Base-by-base conservation (phyloP, 2,329 filamentous ascomycete genomes). In the Aspergillus ochraceoroseus region DNA sequence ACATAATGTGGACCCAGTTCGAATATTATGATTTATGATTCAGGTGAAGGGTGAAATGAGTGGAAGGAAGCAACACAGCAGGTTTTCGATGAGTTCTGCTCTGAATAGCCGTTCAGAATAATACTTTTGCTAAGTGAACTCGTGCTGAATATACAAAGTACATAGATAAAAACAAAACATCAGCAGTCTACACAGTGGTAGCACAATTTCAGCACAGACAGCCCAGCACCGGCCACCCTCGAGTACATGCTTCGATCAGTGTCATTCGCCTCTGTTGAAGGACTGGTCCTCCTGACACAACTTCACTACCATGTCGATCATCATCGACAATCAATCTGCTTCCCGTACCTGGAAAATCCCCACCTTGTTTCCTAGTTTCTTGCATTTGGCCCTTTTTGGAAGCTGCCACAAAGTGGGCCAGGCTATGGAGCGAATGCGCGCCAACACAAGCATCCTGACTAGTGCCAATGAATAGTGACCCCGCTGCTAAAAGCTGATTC, bases 261-360 rank as follows among this genome's bases (percentile, higher is more conserved):
- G 5, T 18, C 6, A 25, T 35, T 32, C 28, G 17, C 14, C 19
- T 18, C 17, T 5, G 13, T 43, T 12, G 17, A n/a, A 7, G 29
- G 29, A 13, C 29, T 33, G 28, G 5, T 22, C 9, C 20, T 22
- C 5, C 30, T 30, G 13, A 30, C 26, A 15, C 17, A n/a, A 14
- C 17, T 26, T 26, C 38, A 27, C 41, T 22, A 15, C 26, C 11
- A 17, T 33, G 34, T 26, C 41, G 41, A 43, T 43, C 34, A 18
- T 27, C 11, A 13, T 33, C 31, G 9, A 33, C 30, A 31, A 23
- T 28, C 27, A 17, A 23, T 38, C 32, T 34, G 13, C 18, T 27
- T 29, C 26, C 26, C 20, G 40, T 43, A 20, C 33, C 39, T 37
- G 28, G 33, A 15, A 25, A 3, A 20, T 19, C 9, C 15, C 39